Evolutionary conservation across 768 basidiomycete genomes (phyloP), one percentile per base, ranked within the genome.

Genomic region (Hortiboletus campestris): DNA sequence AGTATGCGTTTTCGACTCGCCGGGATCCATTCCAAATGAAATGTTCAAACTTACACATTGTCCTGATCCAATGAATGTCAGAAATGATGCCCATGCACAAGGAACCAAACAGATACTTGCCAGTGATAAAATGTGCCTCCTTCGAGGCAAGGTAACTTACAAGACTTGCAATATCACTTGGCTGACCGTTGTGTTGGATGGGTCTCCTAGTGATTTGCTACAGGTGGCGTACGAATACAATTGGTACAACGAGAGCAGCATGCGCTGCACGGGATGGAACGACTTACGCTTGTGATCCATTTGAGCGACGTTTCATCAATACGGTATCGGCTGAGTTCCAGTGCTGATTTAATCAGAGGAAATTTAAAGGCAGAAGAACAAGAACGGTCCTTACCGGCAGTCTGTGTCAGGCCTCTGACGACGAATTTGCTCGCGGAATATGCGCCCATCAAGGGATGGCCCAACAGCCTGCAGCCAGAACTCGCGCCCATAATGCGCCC

Each of bases 401-500:
- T 56, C 51, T 78, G 76, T 9, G 74, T 77, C 2, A 78, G 45
- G 3, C 72, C 74, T 22, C 74, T 69, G 31, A 77, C 51, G 9
- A 73, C 74, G 28, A 72, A 76, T 47, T 79, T 78, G 22, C 73
- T 70, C 6, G 71, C 60, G 38, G 53, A 58, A 49, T 77, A n/a
- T n/a, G n/a, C n/a, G n/a, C n/a, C n/a, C n/a, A n/a, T n/a, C 14
- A 55, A 40, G 1, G 51, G 41, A 13, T 11, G 6, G 34, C 48
- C 58, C 6, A 28, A 13, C 16, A 39, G 51, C 6, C 57, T 53
- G 1, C 5, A 2, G 0, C 43, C 3, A 4, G 64, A 66, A 14
- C 49, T 51, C 0, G 61, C 56, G 3, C 85, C 79, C 20, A 85
- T 76, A 54, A 87, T 82, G n/a, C 79, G 72, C 0, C 84, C 81